Conservation (phyloP, 768 basidiomycete genomes). For the Amanita pallidorosea region DNA sequence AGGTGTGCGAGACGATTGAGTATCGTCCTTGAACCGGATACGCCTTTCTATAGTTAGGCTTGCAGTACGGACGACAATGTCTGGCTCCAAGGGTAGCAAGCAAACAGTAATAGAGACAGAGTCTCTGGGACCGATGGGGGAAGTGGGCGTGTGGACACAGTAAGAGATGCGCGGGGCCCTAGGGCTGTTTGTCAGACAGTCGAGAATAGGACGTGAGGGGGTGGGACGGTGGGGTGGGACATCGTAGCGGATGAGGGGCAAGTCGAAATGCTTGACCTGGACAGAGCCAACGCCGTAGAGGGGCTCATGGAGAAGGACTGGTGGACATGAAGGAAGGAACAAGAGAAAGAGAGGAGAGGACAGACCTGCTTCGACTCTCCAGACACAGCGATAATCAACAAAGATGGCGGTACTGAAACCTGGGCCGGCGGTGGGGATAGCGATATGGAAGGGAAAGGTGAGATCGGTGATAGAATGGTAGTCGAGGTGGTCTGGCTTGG, state of each 20-base stretch:
- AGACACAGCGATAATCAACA: slow-evolving; percentile 70
- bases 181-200: slow-evolving; percentile 38
- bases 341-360: slow-evolving; percentile 10
- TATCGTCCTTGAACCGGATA: slow-evolving; percentile 42
- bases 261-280: slow-evolving; percentile 59
- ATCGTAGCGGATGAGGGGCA: slow-evolving; percentile 65
- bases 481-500: slow-evolving; percentile 43
- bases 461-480: slow-evolving; percentile 52
- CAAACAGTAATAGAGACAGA: slow-evolving; percentile 56
- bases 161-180: slow-evolving; percentile 53
- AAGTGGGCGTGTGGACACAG: slow-evolving; percentile 39
- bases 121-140: slow-evolving; percentile 63
- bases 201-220: slow-evolving; percentile 25
- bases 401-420: slow-evolving; percentile 65
- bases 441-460: slow-evolving; percentile 64
- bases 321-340: slow-evolving; percentile 10
- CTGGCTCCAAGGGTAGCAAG: slow-evolving; percentile 49
- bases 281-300: slow-evolving; percentile 57
- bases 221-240: slow-evolving; percentile 31
- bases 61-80: slow-evolving; percentile 48
- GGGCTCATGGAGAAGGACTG: slow-evolving; percentile 61
- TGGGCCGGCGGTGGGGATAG: slow-evolving; percentile 47
- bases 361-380: slow-evolving; percentile 77
- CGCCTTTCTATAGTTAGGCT: slow-evolving; percentile 62
- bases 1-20: not conserved